Conservation (phyloP, 495 filamentous ascomycete genomes). For the Xylaria longipes region DNA sequence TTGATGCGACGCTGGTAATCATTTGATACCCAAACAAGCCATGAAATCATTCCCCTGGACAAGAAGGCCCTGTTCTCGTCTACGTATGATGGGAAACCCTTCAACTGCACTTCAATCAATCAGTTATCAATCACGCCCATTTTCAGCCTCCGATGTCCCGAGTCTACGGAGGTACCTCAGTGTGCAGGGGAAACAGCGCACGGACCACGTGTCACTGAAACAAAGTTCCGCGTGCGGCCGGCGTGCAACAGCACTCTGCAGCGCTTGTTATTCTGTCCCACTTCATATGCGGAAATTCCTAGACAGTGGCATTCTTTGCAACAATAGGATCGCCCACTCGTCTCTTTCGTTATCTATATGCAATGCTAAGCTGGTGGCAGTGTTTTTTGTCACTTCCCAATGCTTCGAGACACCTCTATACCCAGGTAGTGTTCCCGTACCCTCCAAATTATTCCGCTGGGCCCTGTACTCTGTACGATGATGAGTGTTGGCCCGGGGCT, state of each 20-base stretch:
- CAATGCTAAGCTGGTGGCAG: neutral
- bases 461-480: neutral
- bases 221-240: slow-evolving; percentile 8
- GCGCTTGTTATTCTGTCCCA: slow-evolving; percentile 18
- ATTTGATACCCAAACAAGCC: neutral
- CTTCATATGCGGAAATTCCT: slow-evolving; percentile 16
- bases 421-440: neutral
- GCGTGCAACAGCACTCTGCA: neutral
- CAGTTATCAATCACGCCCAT: neutral
- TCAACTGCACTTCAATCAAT: neutral
- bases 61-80: neutral
- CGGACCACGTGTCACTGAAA: slow-evolving; percentile 8
- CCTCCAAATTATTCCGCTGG: neutral
- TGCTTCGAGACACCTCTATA: neutral
- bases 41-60: neutral
- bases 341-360: slow-evolving; percentile 5
- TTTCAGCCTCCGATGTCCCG: neutral
- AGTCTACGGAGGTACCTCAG: neutral
- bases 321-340: neutral
- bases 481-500: neutral
- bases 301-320: slow-evolving; percentile 18
- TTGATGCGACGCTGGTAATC: neutral
- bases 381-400: neutral
- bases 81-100: neutral
- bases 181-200: neutral